Evolutionary conservation across 129 eudicot genomes (phyloP).

Genomic region (Lonicera japonica): DNA sequence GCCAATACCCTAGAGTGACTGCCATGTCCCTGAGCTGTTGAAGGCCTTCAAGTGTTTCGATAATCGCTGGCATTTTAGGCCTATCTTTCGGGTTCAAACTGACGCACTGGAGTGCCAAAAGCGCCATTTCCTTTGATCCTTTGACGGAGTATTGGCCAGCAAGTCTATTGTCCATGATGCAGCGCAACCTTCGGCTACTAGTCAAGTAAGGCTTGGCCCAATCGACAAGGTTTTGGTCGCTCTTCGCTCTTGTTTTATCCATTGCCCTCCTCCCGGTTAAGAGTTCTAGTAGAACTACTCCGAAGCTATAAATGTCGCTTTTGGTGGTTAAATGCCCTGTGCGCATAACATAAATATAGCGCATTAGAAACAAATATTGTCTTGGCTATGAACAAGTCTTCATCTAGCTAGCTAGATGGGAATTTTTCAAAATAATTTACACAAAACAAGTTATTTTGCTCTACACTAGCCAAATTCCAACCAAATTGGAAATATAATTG

Average conservation of each 20-base stretch:
- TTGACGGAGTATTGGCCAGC: conserved; percentile 84
- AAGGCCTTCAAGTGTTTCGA: conserved; percentile 61
- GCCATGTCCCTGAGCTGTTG: conserved; percentile 79
- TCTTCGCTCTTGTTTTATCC: conserved; percentile 66
- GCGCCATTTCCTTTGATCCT: conserved; percentile 79
- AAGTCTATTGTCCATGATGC: conserved; percentile 71
- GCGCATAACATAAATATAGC: conserved; percentile 6
- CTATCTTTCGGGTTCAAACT: conserved; percentile 81
- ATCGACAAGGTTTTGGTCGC: conserved; percentile 73
- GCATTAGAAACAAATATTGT: background rate
- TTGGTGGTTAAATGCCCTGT: conserved; percentile 91
- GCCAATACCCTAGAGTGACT: conserved; percentile 75
- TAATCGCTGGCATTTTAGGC: conserved; percentile 73
- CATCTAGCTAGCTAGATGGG: too few relatives aligned
- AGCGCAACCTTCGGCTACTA: conserved; percentile 57
- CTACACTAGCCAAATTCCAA: too few relatives aligned
- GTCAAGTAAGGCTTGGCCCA: conserved; percentile 78
- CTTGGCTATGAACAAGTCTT: too few relatives aligned
- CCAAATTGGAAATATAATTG: too few relatives aligned
- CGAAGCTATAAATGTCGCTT: conserved; percentile 89
- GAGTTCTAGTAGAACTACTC: conserved; percentile 81
- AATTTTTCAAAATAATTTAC: too few relatives aligned
- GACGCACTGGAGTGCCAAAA: conserved; percentile 57
- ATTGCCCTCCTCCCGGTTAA: conserved; percentile 81
- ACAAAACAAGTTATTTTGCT: too few relatives aligned